Percentiles rank a stretch among this genome's conserved stretches.
phyloP scores from a whole-genome alignment of 2,329 filamentous ascomycete genomes.

The Colletotrichum tabaci region DNA sequence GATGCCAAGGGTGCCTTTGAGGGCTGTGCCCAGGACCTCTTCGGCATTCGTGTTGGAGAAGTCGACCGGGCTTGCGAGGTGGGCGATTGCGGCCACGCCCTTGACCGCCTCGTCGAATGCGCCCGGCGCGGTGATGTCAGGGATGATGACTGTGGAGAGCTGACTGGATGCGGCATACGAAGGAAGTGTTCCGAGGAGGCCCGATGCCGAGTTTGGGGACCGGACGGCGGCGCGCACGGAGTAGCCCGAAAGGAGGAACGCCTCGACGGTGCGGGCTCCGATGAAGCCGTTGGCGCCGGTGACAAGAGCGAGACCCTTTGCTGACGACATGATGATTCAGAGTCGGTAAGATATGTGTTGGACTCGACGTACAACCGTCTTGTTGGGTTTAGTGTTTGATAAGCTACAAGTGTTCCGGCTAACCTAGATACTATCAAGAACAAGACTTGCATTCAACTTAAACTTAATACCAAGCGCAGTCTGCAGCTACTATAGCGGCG shows the following conservation, averaged over 20 bases:
- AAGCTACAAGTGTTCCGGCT: too few relatives aligned
- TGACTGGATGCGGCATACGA: slow-evolving; percentile 41
- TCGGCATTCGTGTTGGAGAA: slow-evolving; percentile 57
- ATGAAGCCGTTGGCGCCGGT: slow-evolving; percentile 60
- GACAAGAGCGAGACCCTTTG: slow-evolving; percentile 48
- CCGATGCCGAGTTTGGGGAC: slow-evolving; percentile 44
- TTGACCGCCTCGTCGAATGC: slow-evolving; percentile 56
- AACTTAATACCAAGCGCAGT: not conserved
- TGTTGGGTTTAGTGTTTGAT: not conserved
- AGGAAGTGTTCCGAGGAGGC: slow-evolving; percentile 44
- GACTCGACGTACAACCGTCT: not conserved
- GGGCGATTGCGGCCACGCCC: slow-evolving; percentile 58
- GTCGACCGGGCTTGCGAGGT: slow-evolving; percentile 59
- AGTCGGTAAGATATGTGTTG: not conserved
- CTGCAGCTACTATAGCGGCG: not conserved
- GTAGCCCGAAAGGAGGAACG: slow-evolving; percentile 55
- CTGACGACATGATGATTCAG: slow-evolving; percentile 8
- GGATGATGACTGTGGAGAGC: slow-evolving; percentile 49
- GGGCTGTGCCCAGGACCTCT: slow-evolving; percentile 57
- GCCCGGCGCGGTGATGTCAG: slow-evolving; percentile 51
- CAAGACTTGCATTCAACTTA: not conserved
- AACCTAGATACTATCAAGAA: too few relatives aligned
- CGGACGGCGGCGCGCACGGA: slow-evolving; percentile 56
- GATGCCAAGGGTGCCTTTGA: slow-evolving; percentile 54
- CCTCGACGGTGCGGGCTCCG: slow-evolving; percentile 53